phyloP scores from a whole-genome alignment of 2,329 filamentous ascomycete genomes.

The Thielaviopsis ethacetica region DNA sequence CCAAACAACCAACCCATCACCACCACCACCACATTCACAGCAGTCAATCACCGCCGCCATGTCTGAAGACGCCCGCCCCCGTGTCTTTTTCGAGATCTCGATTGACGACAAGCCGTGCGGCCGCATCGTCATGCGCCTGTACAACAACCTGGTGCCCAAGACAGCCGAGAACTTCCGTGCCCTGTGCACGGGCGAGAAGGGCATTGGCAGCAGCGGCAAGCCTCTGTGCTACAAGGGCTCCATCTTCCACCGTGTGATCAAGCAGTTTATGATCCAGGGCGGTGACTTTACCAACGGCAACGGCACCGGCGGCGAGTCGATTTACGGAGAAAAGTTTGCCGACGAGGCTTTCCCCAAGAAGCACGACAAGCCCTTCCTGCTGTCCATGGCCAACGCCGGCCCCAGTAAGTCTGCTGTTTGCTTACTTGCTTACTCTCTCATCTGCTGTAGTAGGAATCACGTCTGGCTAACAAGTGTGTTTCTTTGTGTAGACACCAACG shows the following conservation, averaged over 20 bases:
- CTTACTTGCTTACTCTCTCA: neutral
- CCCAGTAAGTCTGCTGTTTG: conserved; percentile 41
- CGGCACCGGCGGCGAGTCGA: conserved; percentile 89
- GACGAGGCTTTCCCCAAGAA: conserved; percentile 90
- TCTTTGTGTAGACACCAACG: conserved; percentile 57
- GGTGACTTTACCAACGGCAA: conserved; percentile 93
- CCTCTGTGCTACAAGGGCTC: conserved; percentile 88
- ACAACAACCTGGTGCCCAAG: conserved; percentile 65
- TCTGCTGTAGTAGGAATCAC: neutral
- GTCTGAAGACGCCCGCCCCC: conserved; percentile 37
- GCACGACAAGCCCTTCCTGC: conserved; percentile 82
- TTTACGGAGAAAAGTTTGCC: conserved; percentile 93
- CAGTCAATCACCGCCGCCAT: conserved; percentile 17
- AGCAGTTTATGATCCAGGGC: conserved; percentile 97
- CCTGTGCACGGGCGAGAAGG: conserved; percentile 91
- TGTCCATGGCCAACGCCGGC: conserved; percentile 97
- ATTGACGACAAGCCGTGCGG: conserved; percentile 60
- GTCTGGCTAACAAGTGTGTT: neutral
- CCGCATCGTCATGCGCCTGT: conserved; percentile 75
- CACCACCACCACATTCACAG: conserved; percentile 1
- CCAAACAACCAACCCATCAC: no score
- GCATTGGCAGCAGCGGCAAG: conserved; percentile 62
- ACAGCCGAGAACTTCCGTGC: conserved; percentile 93
- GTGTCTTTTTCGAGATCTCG: conserved; percentile 86
- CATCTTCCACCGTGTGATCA: conserved; percentile 90